Percentiles rank a stretch among this genome's conserved stretches.
These are phyloP conservation scores for Trichophyton simii DNA, from an alignment of 2,329 filamentous ascomycete genomes.

Conservation along the genomic window DNA sequence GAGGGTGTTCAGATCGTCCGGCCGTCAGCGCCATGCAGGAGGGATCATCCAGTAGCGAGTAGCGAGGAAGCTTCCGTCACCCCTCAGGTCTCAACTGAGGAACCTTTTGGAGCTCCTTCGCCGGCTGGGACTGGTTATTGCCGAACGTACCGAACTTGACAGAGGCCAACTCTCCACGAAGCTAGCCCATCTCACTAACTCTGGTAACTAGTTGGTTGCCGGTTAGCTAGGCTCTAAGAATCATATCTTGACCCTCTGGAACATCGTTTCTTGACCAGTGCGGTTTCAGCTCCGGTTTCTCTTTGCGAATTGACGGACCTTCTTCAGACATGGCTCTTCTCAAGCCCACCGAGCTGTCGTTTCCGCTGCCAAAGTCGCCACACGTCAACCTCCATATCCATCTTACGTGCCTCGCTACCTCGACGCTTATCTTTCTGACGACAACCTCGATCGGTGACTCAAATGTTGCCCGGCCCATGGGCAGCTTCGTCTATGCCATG, in stretches of 20 bases:
- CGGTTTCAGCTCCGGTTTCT: too few relatives aligned
- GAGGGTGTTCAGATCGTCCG: slow-evolving; percentile 4
- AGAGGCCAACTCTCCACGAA: too few relatives aligned
- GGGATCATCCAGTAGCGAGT: slow-evolving; percentile 1
- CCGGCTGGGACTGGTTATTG: too few relatives aligned
- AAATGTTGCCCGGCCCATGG: slow-evolving; percentile 44
- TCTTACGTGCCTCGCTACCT: slow-evolving; percentile 42
- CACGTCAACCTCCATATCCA: slow-evolving; percentile 48
- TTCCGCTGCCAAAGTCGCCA: slow-evolving; percentile 45
- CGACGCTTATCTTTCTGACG: slow-evolving; percentile 45
- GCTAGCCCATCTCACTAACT: too few relatives aligned
- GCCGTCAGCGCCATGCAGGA: slow-evolving; percentile 3
- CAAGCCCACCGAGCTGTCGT: slow-evolving; percentile 42
- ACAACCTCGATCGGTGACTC: slow-evolving; percentile 39
- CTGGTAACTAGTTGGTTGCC: too few relatives aligned
- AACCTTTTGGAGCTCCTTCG: neutral
- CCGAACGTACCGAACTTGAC: too few relatives aligned
- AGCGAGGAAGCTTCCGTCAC: neutral
- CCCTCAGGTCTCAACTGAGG: neutral
- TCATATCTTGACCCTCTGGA: too few relatives aligned
- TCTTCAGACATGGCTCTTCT: slow-evolving; percentile 13
- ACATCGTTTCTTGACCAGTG: too few relatives aligned
- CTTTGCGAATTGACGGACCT: too few relatives aligned
- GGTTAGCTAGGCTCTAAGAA: too few relatives aligned
- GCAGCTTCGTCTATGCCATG: slow-evolving; percentile 87